phyloP scores from a whole-genome alignment of 139 green algal species.

The Closterium sp. region DNA sequence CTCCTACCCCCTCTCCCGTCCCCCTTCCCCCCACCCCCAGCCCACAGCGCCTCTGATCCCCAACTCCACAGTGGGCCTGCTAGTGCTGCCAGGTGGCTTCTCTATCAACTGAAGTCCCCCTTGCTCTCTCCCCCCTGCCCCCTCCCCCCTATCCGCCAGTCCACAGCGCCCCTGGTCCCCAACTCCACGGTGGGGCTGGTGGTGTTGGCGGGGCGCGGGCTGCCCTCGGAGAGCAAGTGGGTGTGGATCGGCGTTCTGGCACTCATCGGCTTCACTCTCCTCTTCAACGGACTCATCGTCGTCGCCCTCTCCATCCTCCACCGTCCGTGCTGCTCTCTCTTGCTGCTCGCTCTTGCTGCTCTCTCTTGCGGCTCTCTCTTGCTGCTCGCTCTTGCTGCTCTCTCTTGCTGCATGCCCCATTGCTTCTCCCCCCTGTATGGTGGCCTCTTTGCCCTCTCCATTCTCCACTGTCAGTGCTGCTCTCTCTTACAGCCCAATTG shows the following conservation, averaged over 20 bases:
- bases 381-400: neutral
- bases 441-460: too few species aligned
- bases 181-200: constrained; percentile 20
- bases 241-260: constrained; percentile 23
- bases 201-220: constrained; percentile 7
- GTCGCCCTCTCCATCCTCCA: constrained; percentile 23
- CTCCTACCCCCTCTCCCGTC: too few species aligned
- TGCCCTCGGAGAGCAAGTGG: constrained; percentile 9
- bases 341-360: neutral
- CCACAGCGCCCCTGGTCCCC: neutral
- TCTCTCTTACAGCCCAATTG: too few species aligned
- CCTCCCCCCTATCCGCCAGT: neutral
- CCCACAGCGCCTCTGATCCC: neutral
- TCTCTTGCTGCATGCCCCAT: neutral
- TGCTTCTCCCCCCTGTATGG: too few species aligned
- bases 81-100: too few species aligned
- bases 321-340: constrained; percentile 3
- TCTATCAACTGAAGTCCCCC: too few species aligned
- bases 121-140: neutral
- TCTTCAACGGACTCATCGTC: constrained; percentile 30
- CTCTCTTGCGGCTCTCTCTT: neutral
- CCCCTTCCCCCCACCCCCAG: too few species aligned
- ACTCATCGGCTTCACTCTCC: constrained; percentile 21
- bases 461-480: too few species aligned
- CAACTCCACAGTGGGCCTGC: too few species aligned